A percentile compares a stretch with the other conserved stretches of the same genome.
These are phyloP conservation scores for Pulveroboletus sp. DNA, from an alignment of 768 basidiomycete species.

Conservation along the genomic window DNA sequence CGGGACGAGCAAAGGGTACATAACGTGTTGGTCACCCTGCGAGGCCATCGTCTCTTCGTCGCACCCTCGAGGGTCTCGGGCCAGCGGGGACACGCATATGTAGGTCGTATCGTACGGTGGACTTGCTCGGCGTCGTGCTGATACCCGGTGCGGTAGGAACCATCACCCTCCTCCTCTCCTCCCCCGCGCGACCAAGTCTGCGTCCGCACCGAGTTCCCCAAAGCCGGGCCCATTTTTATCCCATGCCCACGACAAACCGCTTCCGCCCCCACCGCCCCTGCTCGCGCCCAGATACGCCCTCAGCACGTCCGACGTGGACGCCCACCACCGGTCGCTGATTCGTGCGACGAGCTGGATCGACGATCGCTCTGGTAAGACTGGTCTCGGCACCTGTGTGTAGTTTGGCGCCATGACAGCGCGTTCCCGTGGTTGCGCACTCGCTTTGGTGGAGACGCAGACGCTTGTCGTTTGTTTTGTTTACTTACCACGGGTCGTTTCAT, in stretches of 20 bases:
- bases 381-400: constrained; percentile 2
- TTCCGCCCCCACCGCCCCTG: constrained; percentile 39
- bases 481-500: constrained; percentile 14
- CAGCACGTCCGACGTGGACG: constrained; percentile 26
- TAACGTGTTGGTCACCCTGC: constrained; percentile 12
- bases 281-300: constrained; percentile 28
- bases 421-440: constrained; percentile 19
- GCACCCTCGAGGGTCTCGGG: neutral
- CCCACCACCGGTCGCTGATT: constrained; percentile 15
- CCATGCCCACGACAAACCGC: constrained; percentile 32
- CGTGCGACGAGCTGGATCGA: constrained; percentile 26
- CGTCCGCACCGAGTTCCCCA: no score
- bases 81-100: no score
- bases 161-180: constrained; percentile 21
- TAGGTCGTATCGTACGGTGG: constrained; percentile 16
- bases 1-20: constrained; percentile 17
- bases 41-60: neutral
- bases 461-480: no score
- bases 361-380: constrained; percentile 23
- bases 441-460: no score
- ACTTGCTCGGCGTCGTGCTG: neutral
- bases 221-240: constrained; percentile 9
- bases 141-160: constrained; percentile 12
- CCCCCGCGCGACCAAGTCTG: constrained; percentile 20
- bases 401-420: constrained; percentile 9